Evolutionary conservation across 441 rosid species (phyloP).

Genomic region (Erodium moschatum): DNA sequence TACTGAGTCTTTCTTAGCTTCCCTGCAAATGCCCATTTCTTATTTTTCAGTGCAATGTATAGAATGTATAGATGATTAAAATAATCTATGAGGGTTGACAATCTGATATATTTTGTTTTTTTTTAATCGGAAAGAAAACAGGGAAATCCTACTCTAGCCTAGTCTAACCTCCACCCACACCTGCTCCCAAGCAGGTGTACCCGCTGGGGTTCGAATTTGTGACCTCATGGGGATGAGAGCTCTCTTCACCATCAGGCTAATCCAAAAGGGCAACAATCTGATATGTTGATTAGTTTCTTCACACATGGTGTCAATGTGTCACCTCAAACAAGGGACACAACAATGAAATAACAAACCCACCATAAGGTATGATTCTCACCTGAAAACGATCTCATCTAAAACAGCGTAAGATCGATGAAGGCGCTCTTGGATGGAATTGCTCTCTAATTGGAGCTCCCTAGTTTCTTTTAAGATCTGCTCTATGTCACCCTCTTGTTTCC

Average conservation of each 20-base stretch:
- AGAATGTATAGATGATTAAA: background rate
- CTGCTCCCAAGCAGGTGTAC: no score
- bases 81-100: background rate
- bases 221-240: no score
- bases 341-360: background rate
- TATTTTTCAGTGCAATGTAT: conserved; percentile 10
- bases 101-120: no score
- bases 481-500: conserved; percentile 67
- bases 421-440: conserved; percentile 73
- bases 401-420: conserved; percentile 71
- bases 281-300: background rate
- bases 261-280: no score
- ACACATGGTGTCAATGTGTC: background rate
- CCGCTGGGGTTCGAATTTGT: no score
- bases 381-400: conserved; percentile 65
- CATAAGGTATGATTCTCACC: conserved; percentile 30
- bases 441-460: conserved; percentile 76
- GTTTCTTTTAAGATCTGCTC: conserved; percentile 66
- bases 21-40: conserved; percentile 33
- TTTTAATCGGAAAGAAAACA: no score
- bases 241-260: no score
- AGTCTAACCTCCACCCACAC: no score
- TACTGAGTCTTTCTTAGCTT: conserved; percentile 58
- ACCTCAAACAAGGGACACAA: background rate
- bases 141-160: no score